These are phyloP conservation scores for Gynandropsis gynandra DNA, from an alignment of 345 rosid genomes.

Conservation along the genomic window DNA sequence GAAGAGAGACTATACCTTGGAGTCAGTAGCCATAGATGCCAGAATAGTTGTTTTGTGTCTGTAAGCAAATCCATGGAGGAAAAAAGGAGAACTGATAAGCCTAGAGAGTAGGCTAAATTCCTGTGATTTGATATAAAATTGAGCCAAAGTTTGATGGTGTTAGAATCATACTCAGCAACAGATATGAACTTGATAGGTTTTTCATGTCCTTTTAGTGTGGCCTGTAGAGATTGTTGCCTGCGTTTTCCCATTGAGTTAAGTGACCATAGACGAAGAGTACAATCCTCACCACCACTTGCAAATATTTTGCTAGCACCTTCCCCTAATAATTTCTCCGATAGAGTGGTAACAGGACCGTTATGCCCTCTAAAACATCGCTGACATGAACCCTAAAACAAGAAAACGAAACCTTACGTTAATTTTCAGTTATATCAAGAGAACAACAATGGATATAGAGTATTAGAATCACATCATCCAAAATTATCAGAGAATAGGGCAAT, in stretches of 20 bases:
- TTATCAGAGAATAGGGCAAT: not conserved
- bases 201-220: slow-evolving; percentile 57
- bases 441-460: not conserved
- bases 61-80: slow-evolving; percentile 1
- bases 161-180: slow-evolving; percentile 49
- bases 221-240: slow-evolving; percentile 49
- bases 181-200: slow-evolving; percentile 48
- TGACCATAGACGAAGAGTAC: slow-evolving; percentile 64
- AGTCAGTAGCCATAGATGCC: slow-evolving; percentile 48
- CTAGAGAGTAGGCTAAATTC: not conserved
- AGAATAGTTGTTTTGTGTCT: slow-evolving; percentile 52
- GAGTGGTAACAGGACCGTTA: slow-evolving; percentile 41
- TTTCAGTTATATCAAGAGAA: not conserved
- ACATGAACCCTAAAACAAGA: slow-evolving; percentile 41
- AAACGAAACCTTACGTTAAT: not conserved
- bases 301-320: slow-evolving; percentile 35
- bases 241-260: slow-evolving; percentile 49
- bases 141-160: not conserved
- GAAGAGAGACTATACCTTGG: slow-evolving; percentile 45
- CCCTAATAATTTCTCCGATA: slow-evolving; percentile 58
- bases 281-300: slow-evolving; percentile 74
- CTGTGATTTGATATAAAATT: not conserved
- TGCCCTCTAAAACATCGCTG: slow-evolving; percentile 55
- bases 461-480: not conserved
- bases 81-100: not conserved